Conservation (phyloP, 495 filamentous ascomycete genomes). For the Aspergillus nanangensis region DNA sequence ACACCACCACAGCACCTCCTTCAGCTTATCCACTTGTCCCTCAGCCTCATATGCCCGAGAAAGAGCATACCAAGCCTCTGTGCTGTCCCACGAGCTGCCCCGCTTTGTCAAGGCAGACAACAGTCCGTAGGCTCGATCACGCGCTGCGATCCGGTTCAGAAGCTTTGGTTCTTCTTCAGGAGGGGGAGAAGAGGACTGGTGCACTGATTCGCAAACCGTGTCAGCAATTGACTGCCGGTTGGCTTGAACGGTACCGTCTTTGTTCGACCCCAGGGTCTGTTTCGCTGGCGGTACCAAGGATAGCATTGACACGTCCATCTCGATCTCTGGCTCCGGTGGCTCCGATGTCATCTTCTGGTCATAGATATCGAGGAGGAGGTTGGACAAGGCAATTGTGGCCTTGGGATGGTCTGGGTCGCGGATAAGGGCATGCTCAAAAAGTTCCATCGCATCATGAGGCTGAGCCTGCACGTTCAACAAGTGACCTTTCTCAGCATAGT, state of each 20-base stretch:
- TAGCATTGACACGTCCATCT: conserved; percentile 24
- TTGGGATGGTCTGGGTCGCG: conserved; percentile 70
- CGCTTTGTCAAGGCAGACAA: conserved; percentile 77
- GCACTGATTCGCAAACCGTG: conserved; percentile 4
- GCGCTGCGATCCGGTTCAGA: conserved; percentile 72
- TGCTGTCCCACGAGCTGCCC: conserved; percentile 84
- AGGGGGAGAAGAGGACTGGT: conserved; percentile 6
- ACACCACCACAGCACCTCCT: conserved; percentile 68
- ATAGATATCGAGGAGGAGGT: conserved; percentile 84
- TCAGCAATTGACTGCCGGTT: conserved; percentile 3
- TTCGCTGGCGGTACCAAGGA: conserved; percentile 19
- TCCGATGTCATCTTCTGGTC: conserved; percentile 52
- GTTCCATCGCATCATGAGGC: conserved; percentile 61
- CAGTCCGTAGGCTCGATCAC: conserved; percentile 81
- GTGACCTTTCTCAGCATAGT: conserved; percentile 70
- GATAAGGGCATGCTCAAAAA: conserved; percentile 76
- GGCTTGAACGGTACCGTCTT: conserved; percentile 1
- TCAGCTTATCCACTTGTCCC: conserved; percentile 78
- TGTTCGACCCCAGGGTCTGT: conserved; percentile 12
- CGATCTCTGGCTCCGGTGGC: conserved; percentile 26
- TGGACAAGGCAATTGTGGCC: conserved; percentile 78
- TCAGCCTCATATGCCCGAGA: conserved; percentile 81
- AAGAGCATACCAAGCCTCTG: conserved; percentile 90
- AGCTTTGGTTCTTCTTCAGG: conserved; percentile 50
- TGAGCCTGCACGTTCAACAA: conserved; percentile 56